These are phyloP conservation scores for Collybia nuda DNA, from an alignment of 768 basidiomycete species.

Conservation along the genomic window DNA sequence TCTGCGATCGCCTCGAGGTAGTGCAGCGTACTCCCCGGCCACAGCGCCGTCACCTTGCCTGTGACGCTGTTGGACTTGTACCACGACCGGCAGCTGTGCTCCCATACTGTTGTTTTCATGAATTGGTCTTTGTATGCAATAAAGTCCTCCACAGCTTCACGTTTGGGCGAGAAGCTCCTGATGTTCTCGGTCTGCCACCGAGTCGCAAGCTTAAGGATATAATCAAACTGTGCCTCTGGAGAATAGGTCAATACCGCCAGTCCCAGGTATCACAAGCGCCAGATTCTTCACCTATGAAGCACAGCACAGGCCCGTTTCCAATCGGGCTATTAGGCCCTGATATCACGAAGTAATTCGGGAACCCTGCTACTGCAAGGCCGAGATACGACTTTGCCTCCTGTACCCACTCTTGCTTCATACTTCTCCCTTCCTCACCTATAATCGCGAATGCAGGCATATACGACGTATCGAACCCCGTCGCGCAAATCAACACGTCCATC, in stretches of 20 bases:
- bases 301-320: conserved; percentile 31
- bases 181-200: conserved; percentile 36
- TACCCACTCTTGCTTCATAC: conserved; percentile 29
- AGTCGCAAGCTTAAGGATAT: conserved; percentile 30
- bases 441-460: conserved; percentile 33
- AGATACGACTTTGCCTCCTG: conserved; percentile 28
- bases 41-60: conserved; percentile 30
- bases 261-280: neutral
- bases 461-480: conserved; percentile 36
- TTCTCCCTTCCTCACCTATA: conserved; percentile 22
- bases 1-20: conserved; percentile 31
- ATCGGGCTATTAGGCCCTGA: conserved; percentile 33
- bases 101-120: conserved; percentile 34
- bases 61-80: conserved; percentile 27
- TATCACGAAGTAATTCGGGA: conserved; percentile 33
- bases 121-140: conserved; percentile 27
- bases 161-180: conserved; percentile 31
- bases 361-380: conserved; percentile 28
- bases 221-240: conserved; percentile 31
- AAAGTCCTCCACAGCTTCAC: conserved; percentile 32
- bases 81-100: conserved; percentile 29
- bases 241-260: neutral
- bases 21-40: conserved; percentile 36
- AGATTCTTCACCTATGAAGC: conserved; percentile 23
- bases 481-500: conserved; percentile 36